Evolutionary conservation across 2,329 filamentous ascomycete genomes (phyloP), one percentile per base, ranked within the genome.

Genomic region (Aureobasidium sp.): DNA sequence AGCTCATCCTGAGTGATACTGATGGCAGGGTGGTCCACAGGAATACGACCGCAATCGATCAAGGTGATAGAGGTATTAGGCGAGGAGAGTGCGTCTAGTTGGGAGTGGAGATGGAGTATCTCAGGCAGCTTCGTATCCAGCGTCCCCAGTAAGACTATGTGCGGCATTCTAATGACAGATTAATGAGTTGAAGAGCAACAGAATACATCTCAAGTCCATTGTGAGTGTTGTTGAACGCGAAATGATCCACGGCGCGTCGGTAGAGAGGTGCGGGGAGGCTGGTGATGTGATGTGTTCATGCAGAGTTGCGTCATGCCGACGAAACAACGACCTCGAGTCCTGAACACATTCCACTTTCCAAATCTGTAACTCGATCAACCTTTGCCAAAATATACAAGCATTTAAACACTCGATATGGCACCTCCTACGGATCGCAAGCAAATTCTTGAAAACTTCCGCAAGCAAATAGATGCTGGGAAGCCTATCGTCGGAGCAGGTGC

Each of bases 401-500:
- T 8, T 29, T 31, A n/a, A n/a, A n/a, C n/a, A n/a, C 10, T 31
- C 36, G 42, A 4, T 58, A 90, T 90, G 87, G 77, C 83, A 16
- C 86, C 87, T n/a, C 87, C 87, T 42, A 87, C 83, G 45, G 80
- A 85, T 63, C 82, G 89, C 53, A 75, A 81, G 36, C 81, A 88
- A 67, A 87, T 92, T 62, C 82, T 92, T 11, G 73, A 76, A 20
- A 78, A 79, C 47, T 85, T 93, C 38, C 82, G 83, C 51, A 77
- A 82, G 25, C 84, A 87, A 64, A 85, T 91, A 64, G 77, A 81
- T 33, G 78, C 85, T 67, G 86, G 86, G 40, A 84, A 84, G 53
- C 82, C 88, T 64, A 88, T 93, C 56, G 84, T 93, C 51, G 90
- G 90, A n/a, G 90, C 89, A 0, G 90, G 90, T 15, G 90, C 90